Evolutionary conservation across 148 eudicot species (phyloP).

Genomic region (Vaccinium myrtillus): DNA sequence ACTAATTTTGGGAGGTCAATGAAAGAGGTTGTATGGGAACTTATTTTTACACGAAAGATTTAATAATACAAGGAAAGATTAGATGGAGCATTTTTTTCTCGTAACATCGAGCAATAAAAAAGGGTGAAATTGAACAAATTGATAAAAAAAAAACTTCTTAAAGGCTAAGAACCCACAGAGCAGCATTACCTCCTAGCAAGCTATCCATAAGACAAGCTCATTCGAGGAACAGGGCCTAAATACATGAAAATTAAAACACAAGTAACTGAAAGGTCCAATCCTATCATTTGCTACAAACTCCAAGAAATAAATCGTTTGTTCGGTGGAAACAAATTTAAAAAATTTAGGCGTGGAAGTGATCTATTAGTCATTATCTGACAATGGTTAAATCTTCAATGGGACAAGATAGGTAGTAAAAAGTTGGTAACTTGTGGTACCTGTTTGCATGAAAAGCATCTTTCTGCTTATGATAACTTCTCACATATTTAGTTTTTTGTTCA

Average conservation of each 20-base stretch:
- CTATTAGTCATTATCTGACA: neutral
- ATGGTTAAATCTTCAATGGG: neutral
- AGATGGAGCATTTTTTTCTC: neutral
- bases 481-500: neutral
- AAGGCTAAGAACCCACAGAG: neutral
- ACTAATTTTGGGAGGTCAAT: neutral
- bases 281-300: neutral
- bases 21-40: neutral
- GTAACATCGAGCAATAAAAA: neutral
- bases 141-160: neutral
- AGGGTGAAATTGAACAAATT: neutral
- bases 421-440: neutral
- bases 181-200: constrained; percentile 4
- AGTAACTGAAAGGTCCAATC: neutral
- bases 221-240: neutral
- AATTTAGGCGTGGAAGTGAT: neutral
- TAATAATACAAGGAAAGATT: neutral
- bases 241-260: neutral
- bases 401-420: neutral
- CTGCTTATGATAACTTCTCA: neutral
- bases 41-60: neutral
- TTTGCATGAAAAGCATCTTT: neutral
- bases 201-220: neutral
- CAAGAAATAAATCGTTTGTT: neutral
- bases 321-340: neutral